These are phyloP conservation scores for Pulveroboletus sp. DNA, from an alignment of 768 basidiomycete genomes.

Conservation along the genomic window DNA sequence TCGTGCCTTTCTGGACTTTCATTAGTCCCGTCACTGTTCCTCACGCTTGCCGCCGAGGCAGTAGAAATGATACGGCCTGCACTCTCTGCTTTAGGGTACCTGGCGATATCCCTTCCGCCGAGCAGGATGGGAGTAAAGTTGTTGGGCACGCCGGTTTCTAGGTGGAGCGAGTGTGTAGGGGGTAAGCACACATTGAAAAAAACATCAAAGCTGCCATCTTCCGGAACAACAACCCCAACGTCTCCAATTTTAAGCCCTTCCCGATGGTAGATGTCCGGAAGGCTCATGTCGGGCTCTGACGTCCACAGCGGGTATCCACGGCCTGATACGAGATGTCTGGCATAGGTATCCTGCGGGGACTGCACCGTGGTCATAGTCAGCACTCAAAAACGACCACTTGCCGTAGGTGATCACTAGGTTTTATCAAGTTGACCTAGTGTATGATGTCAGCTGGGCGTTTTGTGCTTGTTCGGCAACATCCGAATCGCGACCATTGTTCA, in stretches of 20 bases:
- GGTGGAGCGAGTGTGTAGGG: conserved; percentile 19
- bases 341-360: conserved; percentile 18
- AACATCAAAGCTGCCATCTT: not conserved
- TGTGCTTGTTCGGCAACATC: not conserved
- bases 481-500: conserved; percentile 8
- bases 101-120: conserved; percentile 8
- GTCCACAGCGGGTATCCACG: conserved; percentile 34
- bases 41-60: conserved; percentile 9
- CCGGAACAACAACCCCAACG: not conserved
- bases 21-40: too few relatives aligned
- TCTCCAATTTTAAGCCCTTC: conserved; percentile 26
- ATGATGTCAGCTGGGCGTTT: too few relatives aligned
- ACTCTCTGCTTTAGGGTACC: conserved; percentile 7
- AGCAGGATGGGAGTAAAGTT: conserved; percentile 23
- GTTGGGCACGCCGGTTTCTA: conserved; percentile 20
- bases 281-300: conserved; percentile 25
- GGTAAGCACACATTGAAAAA: conserved; percentile 4
- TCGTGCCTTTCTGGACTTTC: too few relatives aligned
- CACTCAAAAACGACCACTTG: too few relatives aligned
- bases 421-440: too few relatives aligned
- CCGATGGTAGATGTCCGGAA: conserved; percentile 22
- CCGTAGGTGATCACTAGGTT: too few relatives aligned
- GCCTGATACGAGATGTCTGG: conserved; percentile 9
- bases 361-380: too few relatives aligned
- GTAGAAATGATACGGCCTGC: conserved; percentile 12